phyloP scores from a whole-genome alignment of 2,329 filamentous ascomycete genomes.

The Colletotrichum chlorophyti region DNA sequence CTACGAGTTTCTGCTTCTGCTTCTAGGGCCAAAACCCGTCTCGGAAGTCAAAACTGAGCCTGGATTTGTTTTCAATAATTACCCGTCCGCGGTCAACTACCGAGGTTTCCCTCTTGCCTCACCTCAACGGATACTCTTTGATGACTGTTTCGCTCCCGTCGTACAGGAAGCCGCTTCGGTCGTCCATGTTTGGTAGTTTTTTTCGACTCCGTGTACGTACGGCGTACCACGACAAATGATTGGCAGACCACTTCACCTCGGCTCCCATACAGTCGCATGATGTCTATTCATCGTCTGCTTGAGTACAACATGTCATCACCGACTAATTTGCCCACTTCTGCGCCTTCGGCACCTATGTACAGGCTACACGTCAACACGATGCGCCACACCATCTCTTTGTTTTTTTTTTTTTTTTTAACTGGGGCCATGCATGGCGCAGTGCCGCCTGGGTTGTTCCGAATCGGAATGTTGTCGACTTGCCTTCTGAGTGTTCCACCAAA shows the following conservation, averaged over 20 bases:
- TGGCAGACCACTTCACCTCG: not conserved
- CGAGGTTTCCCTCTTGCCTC: constrained; percentile 4
- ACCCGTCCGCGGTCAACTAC: no score
- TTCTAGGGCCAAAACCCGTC: no score
- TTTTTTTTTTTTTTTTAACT: not conserved
- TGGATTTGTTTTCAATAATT: no score
- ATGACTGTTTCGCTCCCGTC: not conserved
- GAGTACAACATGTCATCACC: constrained; percentile 5
- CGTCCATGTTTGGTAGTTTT: not conserved
- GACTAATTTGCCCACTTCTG: not conserved
- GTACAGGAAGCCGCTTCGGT: not conserved
- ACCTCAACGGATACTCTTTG: no score
- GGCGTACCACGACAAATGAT: not conserved
- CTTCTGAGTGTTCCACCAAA: constrained; percentile 16
- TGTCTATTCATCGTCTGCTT: not conserved
- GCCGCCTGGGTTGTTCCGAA: constrained; percentile 10
- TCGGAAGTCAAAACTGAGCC: no score
- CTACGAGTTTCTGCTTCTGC: no score
- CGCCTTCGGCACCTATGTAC: not conserved
- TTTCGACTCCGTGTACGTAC: not conserved
- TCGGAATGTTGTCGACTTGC: not conserved
- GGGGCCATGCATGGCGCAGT: not conserved
- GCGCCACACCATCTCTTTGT: constrained; percentile 11
- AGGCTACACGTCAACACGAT: not conserved
- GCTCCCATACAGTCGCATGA: constrained; percentile 16